Conservation (phyloP, 768 basidiomycete genomes). For the Lyophyllum atratum region DNA sequence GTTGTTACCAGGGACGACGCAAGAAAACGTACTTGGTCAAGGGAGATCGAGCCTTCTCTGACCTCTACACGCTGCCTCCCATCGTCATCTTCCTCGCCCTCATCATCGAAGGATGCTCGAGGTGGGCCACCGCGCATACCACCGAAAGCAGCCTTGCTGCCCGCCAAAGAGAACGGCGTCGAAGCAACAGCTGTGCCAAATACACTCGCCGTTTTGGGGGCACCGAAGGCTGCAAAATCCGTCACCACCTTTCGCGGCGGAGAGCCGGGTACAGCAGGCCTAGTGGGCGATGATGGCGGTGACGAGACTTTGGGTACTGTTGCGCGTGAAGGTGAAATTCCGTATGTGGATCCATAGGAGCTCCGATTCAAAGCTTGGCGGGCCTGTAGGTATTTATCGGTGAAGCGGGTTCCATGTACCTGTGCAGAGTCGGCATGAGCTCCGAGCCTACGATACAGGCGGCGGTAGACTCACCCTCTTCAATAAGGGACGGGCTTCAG, state of each 20-base stretch:
- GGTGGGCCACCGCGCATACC: conserved; percentile 56
- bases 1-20: background rate
- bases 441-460: conserved; percentile 6
- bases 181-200: conserved; percentile 82
- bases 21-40: conserved; percentile 76
- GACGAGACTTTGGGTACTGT: conserved; percentile 43
- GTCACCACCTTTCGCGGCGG: conserved; percentile 87
- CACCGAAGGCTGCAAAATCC: conserved; percentile 87
- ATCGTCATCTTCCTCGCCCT: conserved; percentile 76
- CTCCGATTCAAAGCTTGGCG: conserved; percentile 59
- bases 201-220: conserved; percentile 72
- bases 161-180: conserved; percentile 79
- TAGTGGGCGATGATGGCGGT: conserved; percentile 44
- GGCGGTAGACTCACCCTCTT: conserved; percentile 61
- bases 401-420: conserved; percentile 96
- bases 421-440: conserved; percentile 30
- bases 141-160: conserved; percentile 84
- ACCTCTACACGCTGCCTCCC: conserved; percentile 76
- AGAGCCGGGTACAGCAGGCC: conserved; percentile 43
- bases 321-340: conserved; percentile 46
- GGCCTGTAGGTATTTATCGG: conserved; percentile 90
- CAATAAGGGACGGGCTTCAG: conserved; percentile 74
- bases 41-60: conserved; percentile 81
- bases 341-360: conserved; percentile 53
- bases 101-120: conserved; percentile 44